These are phyloP conservation scores for Pterocarpus santalinus DNA, from an alignment of 306 rosid species.

Conservation along the genomic window DNA sequence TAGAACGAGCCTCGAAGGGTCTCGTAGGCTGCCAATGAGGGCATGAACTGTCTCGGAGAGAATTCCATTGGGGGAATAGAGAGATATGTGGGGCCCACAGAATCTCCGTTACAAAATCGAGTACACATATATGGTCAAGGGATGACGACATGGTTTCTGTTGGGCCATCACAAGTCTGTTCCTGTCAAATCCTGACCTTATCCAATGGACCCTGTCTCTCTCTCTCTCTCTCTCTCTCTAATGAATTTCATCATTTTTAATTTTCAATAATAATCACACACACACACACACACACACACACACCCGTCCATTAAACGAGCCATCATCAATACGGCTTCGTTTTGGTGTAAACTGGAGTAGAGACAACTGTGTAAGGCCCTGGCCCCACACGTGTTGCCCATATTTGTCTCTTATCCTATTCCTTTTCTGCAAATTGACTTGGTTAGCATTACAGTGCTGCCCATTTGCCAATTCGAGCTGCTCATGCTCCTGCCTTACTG, in stretches of 20 bases:
- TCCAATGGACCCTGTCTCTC: conserved; percentile 29
- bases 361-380: not conserved
- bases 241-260: conserved; percentile 10
- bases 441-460: not conserved
- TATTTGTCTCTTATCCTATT: conserved; percentile 20
- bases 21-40: no score
- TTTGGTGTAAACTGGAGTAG: not conserved
- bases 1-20: no score
- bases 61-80: conserved; percentile 6
- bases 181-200: conserved; percentile 51
- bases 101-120: conserved; percentile 38
- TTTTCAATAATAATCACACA: not conserved
- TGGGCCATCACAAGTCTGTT: conserved; percentile 48
- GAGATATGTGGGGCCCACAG: conserved; percentile 58
- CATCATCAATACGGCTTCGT: not conserved
- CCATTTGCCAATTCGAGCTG: conserved; percentile 36
- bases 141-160: conserved; percentile 55
- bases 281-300: not conserved
- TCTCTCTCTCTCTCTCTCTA: conserved; percentile 10
- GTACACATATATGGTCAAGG: conserved; percentile 52
- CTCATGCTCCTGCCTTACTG: conserved; percentile 23
- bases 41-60: no score
- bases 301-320: not conserved
- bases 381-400: conserved; percentile 48
- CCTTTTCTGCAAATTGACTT: conserved; percentile 2